A percentile compares a stretch with the other conserved stretches of the same genome.
Conservation (phyloP, 2,329 filamentous ascomycete genomes). For the Lachnellula hyalina region DNA sequence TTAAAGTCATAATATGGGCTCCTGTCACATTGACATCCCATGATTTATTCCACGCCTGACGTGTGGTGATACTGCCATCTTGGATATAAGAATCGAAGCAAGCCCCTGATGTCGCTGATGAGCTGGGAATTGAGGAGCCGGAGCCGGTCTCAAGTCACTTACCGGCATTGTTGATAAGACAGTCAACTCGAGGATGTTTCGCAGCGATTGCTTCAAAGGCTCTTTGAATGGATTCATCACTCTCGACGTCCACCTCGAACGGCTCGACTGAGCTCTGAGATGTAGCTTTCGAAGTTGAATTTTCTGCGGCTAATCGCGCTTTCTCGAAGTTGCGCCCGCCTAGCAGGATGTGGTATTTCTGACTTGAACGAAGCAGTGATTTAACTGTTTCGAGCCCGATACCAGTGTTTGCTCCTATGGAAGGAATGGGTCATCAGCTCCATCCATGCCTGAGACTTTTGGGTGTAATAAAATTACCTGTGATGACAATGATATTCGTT, state of each 20-base stretch:
- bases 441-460: not conserved
- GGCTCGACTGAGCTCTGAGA: slow-evolving; percentile 18
- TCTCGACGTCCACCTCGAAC: slow-evolving; percentile 28
- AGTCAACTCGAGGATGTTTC: slow-evolving; percentile 27
- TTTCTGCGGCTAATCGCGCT: slow-evolving; percentile 35
- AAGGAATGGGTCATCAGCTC: not conserved
- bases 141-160: not conserved
- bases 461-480: not conserved
- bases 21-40: slow-evolving; percentile 40
- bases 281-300: slow-evolving; percentile 32
- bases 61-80: slow-evolving; percentile 14
- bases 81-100: not conserved
- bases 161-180: slow-evolving; percentile 32
- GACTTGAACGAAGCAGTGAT: slow-evolving; percentile 3
- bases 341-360: slow-evolving; percentile 35
- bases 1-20: slow-evolving; percentile 32
- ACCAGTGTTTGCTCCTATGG: slow-evolving; percentile 37
- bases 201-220: slow-evolving; percentile 26
- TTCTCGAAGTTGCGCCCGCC: slow-evolving; percentile 36
- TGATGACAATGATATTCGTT: not conserved
- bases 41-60: slow-evolving; percentile 35
- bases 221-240: slow-evolving; percentile 29
- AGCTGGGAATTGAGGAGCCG: not conserved
- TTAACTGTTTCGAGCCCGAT: slow-evolving; percentile 35
- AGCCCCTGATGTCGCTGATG: not conserved